A percentile compares a stretch with the other conserved stretches of the same genome.
Conservation (phyloP, 768 basidiomycete species). For the Pleurotus tuoliensis region DNA sequence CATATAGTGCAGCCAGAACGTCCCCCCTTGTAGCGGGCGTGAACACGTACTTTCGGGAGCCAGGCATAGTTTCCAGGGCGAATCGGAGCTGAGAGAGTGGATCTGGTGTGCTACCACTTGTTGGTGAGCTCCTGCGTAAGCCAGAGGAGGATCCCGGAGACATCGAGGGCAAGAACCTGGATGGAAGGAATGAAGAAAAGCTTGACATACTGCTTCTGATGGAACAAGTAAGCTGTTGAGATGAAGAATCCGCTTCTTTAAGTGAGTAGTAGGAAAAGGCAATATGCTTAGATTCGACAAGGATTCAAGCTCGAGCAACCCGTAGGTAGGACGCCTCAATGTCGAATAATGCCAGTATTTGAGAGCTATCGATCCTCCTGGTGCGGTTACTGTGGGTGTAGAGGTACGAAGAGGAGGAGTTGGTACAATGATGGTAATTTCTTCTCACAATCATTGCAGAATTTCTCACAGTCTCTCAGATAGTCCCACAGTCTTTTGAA, state of each 20-base stretch:
- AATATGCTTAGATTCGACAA: too few relatives aligned
- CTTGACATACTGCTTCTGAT: slow-evolving; percentile 6
- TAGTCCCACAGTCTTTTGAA: too few relatives aligned
- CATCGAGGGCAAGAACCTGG: slow-evolving; percentile 43
- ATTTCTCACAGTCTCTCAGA: too few relatives aligned
- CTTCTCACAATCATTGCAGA: too few relatives aligned
- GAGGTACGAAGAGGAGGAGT: too few relatives aligned
- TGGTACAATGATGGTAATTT: too few relatives aligned
- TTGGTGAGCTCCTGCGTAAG: slow-evolving; percentile 9
- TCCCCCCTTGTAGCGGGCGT: slow-evolving; percentile 72
- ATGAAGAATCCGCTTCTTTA: neutral
- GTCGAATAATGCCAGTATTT: too few relatives aligned
- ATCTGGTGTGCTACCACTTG: slow-evolving; percentile 54
- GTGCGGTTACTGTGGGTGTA: too few relatives aligned
- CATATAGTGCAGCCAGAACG: slow-evolving; percentile 78
- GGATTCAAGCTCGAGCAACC: too few relatives aligned
- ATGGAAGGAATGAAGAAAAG: slow-evolving; percentile 33
- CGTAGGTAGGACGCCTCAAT: too few relatives aligned
- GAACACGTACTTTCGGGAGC: slow-evolving; percentile 73
- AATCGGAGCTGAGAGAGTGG: slow-evolving; percentile 72
- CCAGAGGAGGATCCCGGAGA: slow-evolving; percentile 35
- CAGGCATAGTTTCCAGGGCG: slow-evolving; percentile 77
- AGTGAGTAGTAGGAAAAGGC: too few relatives aligned
- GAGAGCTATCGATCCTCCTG: too few relatives aligned
- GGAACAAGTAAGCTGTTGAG: neutral